Percentiles rank a stretch among this genome's conserved stretches.
These are phyloP conservation scores for Ramalina peruviana DNA, from an alignment of 495 filamentous ascomycete genomes.

Conservation along the genomic window DNA sequence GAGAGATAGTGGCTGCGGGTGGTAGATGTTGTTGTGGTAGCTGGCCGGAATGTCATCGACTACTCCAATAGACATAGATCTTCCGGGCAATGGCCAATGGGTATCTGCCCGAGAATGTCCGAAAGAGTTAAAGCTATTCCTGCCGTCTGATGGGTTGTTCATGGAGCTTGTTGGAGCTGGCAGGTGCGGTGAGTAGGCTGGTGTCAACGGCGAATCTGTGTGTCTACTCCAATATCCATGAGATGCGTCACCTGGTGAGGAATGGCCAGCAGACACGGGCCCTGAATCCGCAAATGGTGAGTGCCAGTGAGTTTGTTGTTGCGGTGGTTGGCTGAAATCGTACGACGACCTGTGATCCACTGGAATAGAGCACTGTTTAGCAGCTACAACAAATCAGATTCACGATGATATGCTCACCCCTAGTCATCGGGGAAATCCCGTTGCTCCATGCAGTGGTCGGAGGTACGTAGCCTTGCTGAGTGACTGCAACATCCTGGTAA, in stretches of 20 bases:
- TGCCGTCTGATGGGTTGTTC: constrained; percentile 6
- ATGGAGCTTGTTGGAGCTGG: constrained; percentile 12
- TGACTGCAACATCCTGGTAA: constrained; percentile 14
- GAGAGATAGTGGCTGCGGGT: constrained; percentile 4
- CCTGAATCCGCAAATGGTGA: constrained; percentile 15
- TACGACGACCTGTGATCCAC: constrained; percentile 9
- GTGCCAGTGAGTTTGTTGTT: constrained; percentile 12
- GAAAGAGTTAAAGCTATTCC: constrained; percentile 13
- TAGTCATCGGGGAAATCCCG: constrained; percentile 13
- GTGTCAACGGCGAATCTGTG: constrained; percentile 15
- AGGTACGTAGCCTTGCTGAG: constrained; percentile 17
- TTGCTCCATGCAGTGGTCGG: constrained; percentile 3
- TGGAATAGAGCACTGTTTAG: neutral
- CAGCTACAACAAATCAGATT: neutral
- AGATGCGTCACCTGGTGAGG: constrained; percentile 14
- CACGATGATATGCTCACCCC: constrained; percentile 6
- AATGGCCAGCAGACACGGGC: constrained; percentile 12
- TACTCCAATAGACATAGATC: constrained; percentile 15
- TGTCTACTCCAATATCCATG: constrained; percentile 15
- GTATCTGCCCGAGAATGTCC: constrained; percentile 9
- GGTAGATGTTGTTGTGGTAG: constrained; percentile 10
- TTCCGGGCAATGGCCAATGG: constrained; percentile 10
- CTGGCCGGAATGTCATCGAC: constrained; percentile 11
- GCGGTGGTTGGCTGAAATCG: constrained; percentile 12
- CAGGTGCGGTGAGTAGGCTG: constrained; percentile 13